Evolutionary conservation across 1,284 basidiomycete species (phyloP).

Genomic region (Meira nashicola): DNA sequence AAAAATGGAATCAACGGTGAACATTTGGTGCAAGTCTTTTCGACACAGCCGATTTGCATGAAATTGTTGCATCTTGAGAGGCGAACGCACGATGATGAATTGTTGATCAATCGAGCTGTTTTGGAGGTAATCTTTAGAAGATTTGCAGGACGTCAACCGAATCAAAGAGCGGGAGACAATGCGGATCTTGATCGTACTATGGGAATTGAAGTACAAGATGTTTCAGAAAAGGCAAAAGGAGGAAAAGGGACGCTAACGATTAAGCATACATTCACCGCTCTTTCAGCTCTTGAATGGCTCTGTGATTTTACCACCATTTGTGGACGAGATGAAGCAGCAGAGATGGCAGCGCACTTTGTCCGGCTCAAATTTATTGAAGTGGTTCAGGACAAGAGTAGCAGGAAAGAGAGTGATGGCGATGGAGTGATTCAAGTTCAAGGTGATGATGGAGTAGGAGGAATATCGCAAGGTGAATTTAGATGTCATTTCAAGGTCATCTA

Average conservation of each 20-base stretch:
- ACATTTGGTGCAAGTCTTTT: constrained; percentile 82
- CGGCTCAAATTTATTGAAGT: constrained; percentile 83
- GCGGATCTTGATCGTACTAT: constrained; percentile 55
- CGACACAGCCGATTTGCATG: constrained; percentile 92
- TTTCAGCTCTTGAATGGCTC: constrained; percentile 88
- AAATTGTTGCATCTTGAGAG: constrained; percentile 95
- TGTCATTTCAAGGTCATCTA: constrained; percentile 92
- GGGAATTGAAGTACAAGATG: constrained; percentile 59
- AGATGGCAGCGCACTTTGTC: constrained; percentile 95
- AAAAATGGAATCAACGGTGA: constrained; percentile 95
- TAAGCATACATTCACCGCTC: constrained; percentile 79
- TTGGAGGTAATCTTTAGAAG: constrained; percentile 92
- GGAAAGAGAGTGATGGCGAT: constrained; percentile 35
- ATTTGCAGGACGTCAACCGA: constrained; percentile 69
- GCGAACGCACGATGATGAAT: constrained; percentile 86
- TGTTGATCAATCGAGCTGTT: constrained; percentile 87
- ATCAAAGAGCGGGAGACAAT: constrained; percentile 1
- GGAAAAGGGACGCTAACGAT: constrained; percentile 56
- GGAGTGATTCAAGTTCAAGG: constrained; percentile 37
- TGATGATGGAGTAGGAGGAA: constrained; percentile 33
- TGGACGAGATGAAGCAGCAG: constrained; percentile 91
- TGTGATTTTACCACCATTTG: constrained; percentile 95
- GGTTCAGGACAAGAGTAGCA: constrained; percentile 59
- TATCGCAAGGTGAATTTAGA: constrained; percentile 67
- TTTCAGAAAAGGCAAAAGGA: constrained; percentile 53